Evolutionary conservation across 208 protist species (phyloP).

Genomic region (Crithidia fasciculata): DNA sequence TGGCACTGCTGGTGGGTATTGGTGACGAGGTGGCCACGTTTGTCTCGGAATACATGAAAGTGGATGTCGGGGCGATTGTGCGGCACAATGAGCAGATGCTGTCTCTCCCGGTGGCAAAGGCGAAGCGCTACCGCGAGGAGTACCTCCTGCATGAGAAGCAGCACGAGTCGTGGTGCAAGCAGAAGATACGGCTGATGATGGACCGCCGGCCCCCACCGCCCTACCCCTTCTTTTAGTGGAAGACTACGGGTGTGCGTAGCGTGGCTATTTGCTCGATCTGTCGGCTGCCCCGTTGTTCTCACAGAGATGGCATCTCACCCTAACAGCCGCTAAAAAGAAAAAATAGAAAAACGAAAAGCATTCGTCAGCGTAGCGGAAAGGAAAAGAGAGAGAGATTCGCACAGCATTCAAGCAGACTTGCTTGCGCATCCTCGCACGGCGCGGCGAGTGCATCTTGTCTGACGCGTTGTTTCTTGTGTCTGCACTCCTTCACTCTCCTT

Average conservation of each 20-base stretch:
- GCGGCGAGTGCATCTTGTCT: too few relatives aligned
- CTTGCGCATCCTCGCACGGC: too few relatives aligned
- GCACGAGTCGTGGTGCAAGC: slow-evolving; percentile 92
- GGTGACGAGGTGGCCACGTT: slow-evolving; percentile 75
- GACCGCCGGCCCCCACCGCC: slow-evolving; percentile 80
- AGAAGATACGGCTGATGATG: slow-evolving; percentile 82
- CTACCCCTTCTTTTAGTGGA: slow-evolving; percentile 75
- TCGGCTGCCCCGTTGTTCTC: too few relatives aligned
- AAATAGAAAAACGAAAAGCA: slow-evolving; percentile 9
- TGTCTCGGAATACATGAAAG: slow-evolving; percentile 84
- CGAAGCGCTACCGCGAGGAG: slow-evolving; percentile 79
- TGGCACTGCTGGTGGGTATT: slow-evolving; percentile 64
- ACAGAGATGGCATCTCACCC: too few relatives aligned
- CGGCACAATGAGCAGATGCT: slow-evolving; percentile 86
- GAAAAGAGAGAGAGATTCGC: too few relatives aligned
- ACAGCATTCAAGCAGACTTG: too few relatives aligned
- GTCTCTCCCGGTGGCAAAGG: slow-evolving; percentile 64
- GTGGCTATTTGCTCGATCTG: too few relatives aligned
- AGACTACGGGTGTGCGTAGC: neutral
- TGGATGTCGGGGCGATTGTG: slow-evolving; percentile 79
- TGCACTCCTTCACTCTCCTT: too few relatives aligned
- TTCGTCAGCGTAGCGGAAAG: too few relatives aligned
- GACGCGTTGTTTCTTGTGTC: too few relatives aligned
- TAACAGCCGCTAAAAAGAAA: slow-evolving; percentile 15
- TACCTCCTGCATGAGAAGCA: slow-evolving; percentile 86